Evolutionary conservation across 1,139 yeast genomes (phyloP).

Genomic region (Geotrichum candidum): DNA sequence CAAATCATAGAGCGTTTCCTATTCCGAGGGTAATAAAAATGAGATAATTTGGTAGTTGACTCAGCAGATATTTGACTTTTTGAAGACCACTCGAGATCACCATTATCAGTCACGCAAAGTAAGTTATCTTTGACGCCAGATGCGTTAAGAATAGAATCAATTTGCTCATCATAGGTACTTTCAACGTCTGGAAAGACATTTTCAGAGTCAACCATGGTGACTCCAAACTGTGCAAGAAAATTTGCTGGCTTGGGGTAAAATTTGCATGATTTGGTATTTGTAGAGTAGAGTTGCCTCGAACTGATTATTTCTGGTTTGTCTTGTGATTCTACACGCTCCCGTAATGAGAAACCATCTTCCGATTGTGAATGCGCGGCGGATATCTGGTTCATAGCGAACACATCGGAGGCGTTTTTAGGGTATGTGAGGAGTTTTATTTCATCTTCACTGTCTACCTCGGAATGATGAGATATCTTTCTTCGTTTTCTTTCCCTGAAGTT

Average conservation of each 20-base stretch:
- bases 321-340: too few relatives aligned
- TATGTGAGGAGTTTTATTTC: neutral
- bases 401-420: neutral
- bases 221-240: constrained; percentile 2
- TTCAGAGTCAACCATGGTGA: neutral
- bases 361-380: neutral
- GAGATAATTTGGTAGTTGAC: neutral
- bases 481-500: neutral
- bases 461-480: neutral
- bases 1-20: neutral
- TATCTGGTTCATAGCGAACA: neutral
- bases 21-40: neutral
- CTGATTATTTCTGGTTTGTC: too few relatives aligned
- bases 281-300: neutral
- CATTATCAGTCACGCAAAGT: neutral
- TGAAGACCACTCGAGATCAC: neutral
- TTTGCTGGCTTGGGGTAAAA: constrained; percentile 3
- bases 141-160: neutral
- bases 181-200: neutral
- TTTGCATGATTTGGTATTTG: neutral
- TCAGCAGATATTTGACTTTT: neutral
- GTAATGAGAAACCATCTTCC: neutral
- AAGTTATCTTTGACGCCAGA: neutral
- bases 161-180: neutral
- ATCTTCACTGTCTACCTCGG: neutral